phyloP scores from a whole-genome alignment of 1,284 basidiomycete species.

The Tilletia walkeri region DNA sequence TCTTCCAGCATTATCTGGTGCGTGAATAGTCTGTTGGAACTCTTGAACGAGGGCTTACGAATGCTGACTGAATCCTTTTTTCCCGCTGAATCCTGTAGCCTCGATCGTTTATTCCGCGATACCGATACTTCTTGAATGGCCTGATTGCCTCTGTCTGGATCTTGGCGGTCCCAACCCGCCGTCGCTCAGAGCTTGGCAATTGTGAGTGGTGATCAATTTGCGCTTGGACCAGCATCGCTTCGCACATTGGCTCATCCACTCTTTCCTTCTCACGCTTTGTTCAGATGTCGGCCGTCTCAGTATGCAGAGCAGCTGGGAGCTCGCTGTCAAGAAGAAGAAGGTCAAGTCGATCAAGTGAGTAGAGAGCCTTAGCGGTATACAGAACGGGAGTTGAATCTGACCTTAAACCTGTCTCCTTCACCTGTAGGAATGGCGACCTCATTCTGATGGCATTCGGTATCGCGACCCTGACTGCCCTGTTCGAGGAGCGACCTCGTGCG shows the following conservation, averaged over 20 bases:
- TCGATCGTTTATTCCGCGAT: slow-evolving; percentile 31
- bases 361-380: neutral
- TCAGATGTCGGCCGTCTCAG: slow-evolving; percentile 30
- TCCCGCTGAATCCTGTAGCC: slow-evolving; percentile 21
- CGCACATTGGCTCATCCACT: too few relatives aligned
- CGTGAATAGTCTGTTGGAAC: neutral
- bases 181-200: slow-evolving; percentile 34
- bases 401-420: too few relatives aligned
- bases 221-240: neutral
- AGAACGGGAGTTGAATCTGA: too few relatives aligned
- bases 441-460: slow-evolving; percentile 34
- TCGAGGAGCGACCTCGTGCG: slow-evolving; percentile 32
- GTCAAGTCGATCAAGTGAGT: slow-evolving; percentile 20
- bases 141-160: slow-evolving; percentile 42
- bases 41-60: neutral
- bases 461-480: slow-evolving; percentile 31
- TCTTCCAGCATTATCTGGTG: slow-evolving; percentile 45
- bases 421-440: slow-evolving; percentile 27
- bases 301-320: slow-evolving; percentile 27
- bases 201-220: slow-evolving; percentile 3
- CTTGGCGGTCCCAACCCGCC: slow-evolving; percentile 32
- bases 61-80: neutral
- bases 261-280: too few relatives aligned
- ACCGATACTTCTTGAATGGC: slow-evolving; percentile 43
- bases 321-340: slow-evolving; percentile 30